Evolutionary conservation across 2,329 filamentous ascomycete species (phyloP).

Genomic region (Aspergillus carbonarius): DNA sequence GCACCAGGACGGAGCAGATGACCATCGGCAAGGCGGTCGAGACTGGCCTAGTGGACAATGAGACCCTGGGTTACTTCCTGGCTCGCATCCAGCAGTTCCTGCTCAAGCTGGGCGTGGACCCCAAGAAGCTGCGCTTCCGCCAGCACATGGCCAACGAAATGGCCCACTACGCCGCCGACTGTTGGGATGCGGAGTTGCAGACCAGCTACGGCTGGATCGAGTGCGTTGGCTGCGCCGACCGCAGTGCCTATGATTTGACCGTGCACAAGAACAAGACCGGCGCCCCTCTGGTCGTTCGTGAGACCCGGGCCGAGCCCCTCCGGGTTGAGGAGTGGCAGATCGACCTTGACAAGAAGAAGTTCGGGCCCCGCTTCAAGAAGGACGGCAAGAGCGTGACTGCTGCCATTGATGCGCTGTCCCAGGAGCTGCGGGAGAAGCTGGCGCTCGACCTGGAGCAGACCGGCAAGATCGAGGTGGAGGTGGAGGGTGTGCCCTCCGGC

Average conservation of each 20-base stretch:
- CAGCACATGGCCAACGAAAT: conserved; percentile 93
- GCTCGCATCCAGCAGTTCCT: conserved; percentile 92
- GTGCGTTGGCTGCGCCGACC: conserved; percentile 94
- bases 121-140: conserved; percentile 86
- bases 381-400: conserved; percentile 82
- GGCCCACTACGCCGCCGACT: conserved; percentile 94
- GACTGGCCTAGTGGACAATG: conserved; percentile 84
- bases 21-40: conserved; percentile 84
- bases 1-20: conserved; percentile 71
- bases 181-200: conserved; percentile 93
- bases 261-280: conserved; percentile 94
- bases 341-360: conserved; percentile 91
- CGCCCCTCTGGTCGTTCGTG: conserved; percentile 77
- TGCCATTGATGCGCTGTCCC: conserved; percentile 71
- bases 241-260: conserved; percentile 89
- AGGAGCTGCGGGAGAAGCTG: conserved; percentile 78
- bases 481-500: conserved; percentile 65
- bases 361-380: conserved; percentile 93
- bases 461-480: conserved; percentile 75
- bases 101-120: conserved; percentile 81
- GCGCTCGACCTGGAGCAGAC: conserved; percentile 69
- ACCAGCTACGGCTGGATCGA: conserved; percentile 97
- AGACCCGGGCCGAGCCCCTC: conserved; percentile 74
- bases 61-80: conserved; percentile 96
- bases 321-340: conserved; percentile 84